Percentiles rank a stretch among this genome's conserved stretches.
These are phyloP conservation scores for Coniochaeta prunicola DNA, from an alignment of 2,329 filamentous ascomycete species.

Conservation along the genomic window DNA sequence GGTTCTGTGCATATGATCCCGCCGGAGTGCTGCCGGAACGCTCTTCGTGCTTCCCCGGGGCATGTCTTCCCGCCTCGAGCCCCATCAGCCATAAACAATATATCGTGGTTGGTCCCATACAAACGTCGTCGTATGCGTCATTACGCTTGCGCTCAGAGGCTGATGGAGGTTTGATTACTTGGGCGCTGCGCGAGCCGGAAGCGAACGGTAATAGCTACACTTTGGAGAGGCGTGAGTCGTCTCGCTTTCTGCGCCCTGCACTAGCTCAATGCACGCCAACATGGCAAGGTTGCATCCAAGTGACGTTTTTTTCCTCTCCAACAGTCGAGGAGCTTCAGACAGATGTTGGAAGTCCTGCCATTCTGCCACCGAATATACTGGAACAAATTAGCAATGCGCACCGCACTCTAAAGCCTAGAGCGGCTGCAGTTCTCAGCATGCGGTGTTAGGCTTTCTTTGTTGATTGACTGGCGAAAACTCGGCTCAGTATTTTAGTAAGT, in stretches of 20 bases:
- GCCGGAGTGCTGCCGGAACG: slow-evolving; percentile 28
- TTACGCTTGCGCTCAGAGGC: background rate
- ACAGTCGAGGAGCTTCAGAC: background rate
- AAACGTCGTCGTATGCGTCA: background rate
- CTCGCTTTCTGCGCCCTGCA: background rate
- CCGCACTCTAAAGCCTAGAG: too few relatives aligned
- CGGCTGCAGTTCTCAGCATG: too few relatives aligned
- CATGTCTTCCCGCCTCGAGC: slow-evolving; percentile 25
- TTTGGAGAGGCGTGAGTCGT: background rate
- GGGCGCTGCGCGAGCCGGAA: background rate
- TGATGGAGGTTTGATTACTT: background rate
- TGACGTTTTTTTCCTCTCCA: background rate
- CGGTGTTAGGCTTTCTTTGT: too few relatives aligned
- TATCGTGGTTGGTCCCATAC: background rate
- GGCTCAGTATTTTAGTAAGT: background rate
- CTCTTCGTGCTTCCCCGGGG: slow-evolving; percentile 29
- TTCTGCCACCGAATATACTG: background rate
- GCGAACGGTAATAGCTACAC: background rate
- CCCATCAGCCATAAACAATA: background rate
- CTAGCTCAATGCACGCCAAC: background rate
- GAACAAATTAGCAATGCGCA: background rate
- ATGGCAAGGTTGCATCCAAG: background rate
- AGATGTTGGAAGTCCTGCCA: background rate
- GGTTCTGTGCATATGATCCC: slow-evolving; percentile 29
- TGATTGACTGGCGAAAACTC: too few relatives aligned